Evolutionary conservation across 306 rosid species (phyloP).

Genomic region (Cicer yamashitae): DNA sequence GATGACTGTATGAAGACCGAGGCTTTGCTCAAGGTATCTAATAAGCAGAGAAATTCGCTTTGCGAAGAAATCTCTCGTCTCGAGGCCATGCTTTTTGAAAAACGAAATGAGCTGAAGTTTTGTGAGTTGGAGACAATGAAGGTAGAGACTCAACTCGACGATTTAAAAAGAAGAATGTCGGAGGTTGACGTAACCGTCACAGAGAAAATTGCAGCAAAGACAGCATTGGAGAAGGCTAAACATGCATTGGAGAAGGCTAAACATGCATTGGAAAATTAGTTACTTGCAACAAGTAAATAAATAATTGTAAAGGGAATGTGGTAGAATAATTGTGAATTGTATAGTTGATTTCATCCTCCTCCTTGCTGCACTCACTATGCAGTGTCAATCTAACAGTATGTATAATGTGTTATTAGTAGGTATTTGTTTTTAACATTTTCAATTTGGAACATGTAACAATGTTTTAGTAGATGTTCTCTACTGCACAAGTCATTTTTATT

Average conservation of each 20-base stretch:
- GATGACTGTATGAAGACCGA: slow-evolving; percentile 26
- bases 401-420: slow-evolving; percentile 2
- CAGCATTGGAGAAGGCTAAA: slow-evolving; percentile 42
- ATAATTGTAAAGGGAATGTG: background rate
- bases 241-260: slow-evolving; percentile 40
- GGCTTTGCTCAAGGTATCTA: slow-evolving; percentile 25
- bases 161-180: slow-evolving; percentile 15
- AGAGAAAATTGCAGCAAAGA: slow-evolving; percentile 34
- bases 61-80: slow-evolving; percentile 38
- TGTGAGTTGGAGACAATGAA: slow-evolving; percentile 31
- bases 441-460: background rate
- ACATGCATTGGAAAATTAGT: slow-evolving; percentile 33
- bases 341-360: background rate
- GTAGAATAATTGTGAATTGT: slow-evolving; percentile 11
- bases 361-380: background rate
- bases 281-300: background rate
- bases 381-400: background rate
- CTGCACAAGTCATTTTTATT: too few relatives aligned
- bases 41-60: slow-evolving; percentile 27
- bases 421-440: background rate
- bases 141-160: slow-evolving; percentile 34
- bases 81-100: slow-evolving; percentile 38
- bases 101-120: slow-evolving; percentile 24
- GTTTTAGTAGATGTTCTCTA: background rate
- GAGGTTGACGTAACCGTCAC: slow-evolving; percentile 7